A percentile compares a stretch with the other conserved stretches of the same genome.
Conservation (phyloP, 352 stramenopile species). For the Phytophthora nicotianae region DNA sequence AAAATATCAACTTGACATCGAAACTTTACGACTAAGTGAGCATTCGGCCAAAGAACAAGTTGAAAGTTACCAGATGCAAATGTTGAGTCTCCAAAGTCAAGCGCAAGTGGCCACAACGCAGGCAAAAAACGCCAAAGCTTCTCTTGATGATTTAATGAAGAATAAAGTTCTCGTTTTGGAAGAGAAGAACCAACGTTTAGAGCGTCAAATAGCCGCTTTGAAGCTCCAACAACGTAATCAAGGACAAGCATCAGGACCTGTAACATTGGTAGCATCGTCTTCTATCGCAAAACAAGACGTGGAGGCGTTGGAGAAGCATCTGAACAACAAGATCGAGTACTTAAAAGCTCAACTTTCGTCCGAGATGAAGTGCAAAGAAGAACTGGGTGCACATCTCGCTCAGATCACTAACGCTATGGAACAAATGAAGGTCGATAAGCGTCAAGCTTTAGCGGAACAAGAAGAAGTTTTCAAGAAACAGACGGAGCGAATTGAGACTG, state of each 20-base stretch:
- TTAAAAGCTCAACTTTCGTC: constrained; percentile 82
- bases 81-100: constrained; percentile 60
- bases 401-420: constrained; percentile 71
- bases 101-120: constrained; percentile 56
- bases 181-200: constrained; percentile 68
- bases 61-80: constrained; percentile 49
- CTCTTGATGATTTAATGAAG: constrained; percentile 58
- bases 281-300: constrained; percentile 30
- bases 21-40: constrained; percentile 62
- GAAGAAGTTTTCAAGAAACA: constrained; percentile 68
- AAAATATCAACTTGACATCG: constrained; percentile 71
- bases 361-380: constrained; percentile 88
- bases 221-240: constrained; percentile 39
- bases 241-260: constrained; percentile 4
- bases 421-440: constrained; percentile 69
- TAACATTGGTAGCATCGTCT: constrained; percentile 14
- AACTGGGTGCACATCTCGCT: constrained; percentile 69
- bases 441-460: constrained; percentile 49
- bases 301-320: constrained; percentile 70
- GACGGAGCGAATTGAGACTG: constrained; percentile 47
- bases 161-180: constrained; percentile 57
- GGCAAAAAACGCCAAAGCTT: constrained; percentile 50
- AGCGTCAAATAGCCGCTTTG: constrained; percentile 55
- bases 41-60: constrained; percentile 65
- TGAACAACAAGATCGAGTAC: constrained; percentile 84